phyloP scores from a whole-genome alignment of 2,329 filamentous ascomycete genomes.

The Phyllosticta capitalensis region DNA sequence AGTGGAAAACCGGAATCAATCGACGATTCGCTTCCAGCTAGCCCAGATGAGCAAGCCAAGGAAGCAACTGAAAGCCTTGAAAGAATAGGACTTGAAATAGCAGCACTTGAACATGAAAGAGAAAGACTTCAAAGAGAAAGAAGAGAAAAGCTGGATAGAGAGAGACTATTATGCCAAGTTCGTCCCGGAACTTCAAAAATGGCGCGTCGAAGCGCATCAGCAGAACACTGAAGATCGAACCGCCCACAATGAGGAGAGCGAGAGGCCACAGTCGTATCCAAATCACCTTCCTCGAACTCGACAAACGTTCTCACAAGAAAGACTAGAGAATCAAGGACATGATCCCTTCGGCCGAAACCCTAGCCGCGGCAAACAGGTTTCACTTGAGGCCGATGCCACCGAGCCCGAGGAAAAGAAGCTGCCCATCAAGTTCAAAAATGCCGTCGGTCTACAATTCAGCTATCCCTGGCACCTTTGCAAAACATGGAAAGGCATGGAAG shows the following conservation, averaged over 20 bases:
- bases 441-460: slow-evolving; percentile 80
- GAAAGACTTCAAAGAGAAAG: slow-evolving; percentile 22
- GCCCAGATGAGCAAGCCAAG: slow-evolving; percentile 12
- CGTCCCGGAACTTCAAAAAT: too few species aligned
- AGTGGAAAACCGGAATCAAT: too few species aligned
- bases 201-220: too few species aligned
- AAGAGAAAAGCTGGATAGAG: slow-evolving; percentile 21
- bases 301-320: too few species aligned
- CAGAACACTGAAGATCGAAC: too few species aligned
- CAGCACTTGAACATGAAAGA: slow-evolving; percentile 28
- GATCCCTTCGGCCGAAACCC: too few species aligned
- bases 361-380: not conserved
- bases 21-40: too few species aligned
- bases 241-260: too few species aligned
- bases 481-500: slow-evolving; percentile 57
- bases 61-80: slow-evolving; percentile 6
- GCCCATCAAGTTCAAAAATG: slow-evolving; percentile 84
- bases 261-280: too few species aligned
- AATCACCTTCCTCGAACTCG: too few species aligned
- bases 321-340: too few species aligned
- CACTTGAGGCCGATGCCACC: not conserved
- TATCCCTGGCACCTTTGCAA: slow-evolving; percentile 81
- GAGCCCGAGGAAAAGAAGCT: slow-evolving; percentile 50
- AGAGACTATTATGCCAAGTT: too few species aligned
- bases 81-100: slow-evolving; percentile 21